A percentile compares a stretch with the other conserved stretches of the same genome.
Conservation (phyloP, 441 rosid species). For the Populus tomentosa region DNA sequence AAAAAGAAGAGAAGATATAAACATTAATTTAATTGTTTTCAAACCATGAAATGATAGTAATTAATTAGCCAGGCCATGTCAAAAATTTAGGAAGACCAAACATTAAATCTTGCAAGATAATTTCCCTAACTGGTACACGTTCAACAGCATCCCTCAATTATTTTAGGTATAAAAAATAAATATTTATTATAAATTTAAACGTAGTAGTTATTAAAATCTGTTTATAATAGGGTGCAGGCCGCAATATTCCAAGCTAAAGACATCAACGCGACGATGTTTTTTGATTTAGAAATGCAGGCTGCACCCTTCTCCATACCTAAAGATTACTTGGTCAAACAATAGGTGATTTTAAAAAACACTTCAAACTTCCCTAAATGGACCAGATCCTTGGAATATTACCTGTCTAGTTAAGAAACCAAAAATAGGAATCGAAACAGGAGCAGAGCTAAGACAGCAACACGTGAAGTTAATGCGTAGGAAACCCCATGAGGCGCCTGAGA, state of each 20-base stretch:
- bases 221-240: too few relatives aligned
- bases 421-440: too few relatives aligned
- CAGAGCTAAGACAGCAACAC: neutral
- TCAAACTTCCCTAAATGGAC: neutral
- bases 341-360: neutral
- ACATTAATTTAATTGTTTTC: too few relatives aligned
- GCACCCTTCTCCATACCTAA: neutral
- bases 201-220: too few relatives aligned
- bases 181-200: too few relatives aligned
- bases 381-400: neutral
- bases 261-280: too few relatives aligned
- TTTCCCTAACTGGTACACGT: neutral
- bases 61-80: neutral
- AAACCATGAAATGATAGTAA: too few relatives aligned
- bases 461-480: neutral
- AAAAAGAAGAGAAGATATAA: too few relatives aligned
- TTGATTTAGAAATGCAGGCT: neutral
- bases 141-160: too few relatives aligned
- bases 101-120: neutral
- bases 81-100: neutral
- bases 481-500: neutral
- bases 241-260: too few relatives aligned
- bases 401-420: neutral
- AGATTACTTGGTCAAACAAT: neutral
- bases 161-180: too few relatives aligned